Evolutionary conservation across 805 yeast genomes (phyloP).

Genomic region (Ogataea pilisensis): DNA sequence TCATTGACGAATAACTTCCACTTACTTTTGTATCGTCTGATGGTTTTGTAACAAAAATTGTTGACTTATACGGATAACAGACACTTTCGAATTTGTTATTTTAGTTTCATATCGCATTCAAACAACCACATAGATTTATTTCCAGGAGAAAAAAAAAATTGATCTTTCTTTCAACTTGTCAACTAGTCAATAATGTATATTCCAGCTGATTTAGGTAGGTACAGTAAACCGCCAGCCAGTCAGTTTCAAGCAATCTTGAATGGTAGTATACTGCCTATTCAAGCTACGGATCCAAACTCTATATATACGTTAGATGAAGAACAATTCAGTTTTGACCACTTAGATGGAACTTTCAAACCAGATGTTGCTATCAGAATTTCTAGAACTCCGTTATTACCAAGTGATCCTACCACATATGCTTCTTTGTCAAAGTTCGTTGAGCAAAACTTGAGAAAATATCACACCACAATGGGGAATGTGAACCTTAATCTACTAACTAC

Average conservation of each 20-base stretch:
- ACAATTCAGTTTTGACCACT: slow-evolving; percentile 30
- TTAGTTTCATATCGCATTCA: too few relatives aligned
- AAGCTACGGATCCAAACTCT: slow-evolving; percentile 32
- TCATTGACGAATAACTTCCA: too few relatives aligned
- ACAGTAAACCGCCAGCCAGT: slow-evolving; percentile 21
- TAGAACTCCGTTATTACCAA: slow-evolving; percentile 33
- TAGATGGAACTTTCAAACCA: slow-evolving; percentile 30
- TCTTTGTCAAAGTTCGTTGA: slow-evolving; percentile 49
- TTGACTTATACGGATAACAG: too few relatives aligned
- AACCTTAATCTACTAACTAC: slow-evolving; percentile 38
- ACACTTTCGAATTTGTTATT: too few relatives aligned
- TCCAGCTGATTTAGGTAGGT: slow-evolving; percentile 29
- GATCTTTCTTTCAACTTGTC: too few relatives aligned
- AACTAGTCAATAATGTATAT: slow-evolving; percentile 23
- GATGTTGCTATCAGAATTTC: slow-evolving; percentile 32
- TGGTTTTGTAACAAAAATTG: too few relatives aligned
- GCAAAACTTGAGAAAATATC: slow-evolving; percentile 35
- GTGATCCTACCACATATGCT: slow-evolving; percentile 48
- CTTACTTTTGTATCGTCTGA: too few relatives aligned
- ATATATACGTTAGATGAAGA: slow-evolving; percentile 26
- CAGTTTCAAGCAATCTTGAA: slow-evolving; percentile 28
- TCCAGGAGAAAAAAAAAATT: too few relatives aligned
- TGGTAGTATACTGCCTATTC: slow-evolving; percentile 30
- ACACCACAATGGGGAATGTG: slow-evolving; percentile 32
- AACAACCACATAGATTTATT: too few relatives aligned